Evolutionary conservation across 2,329 filamentous ascomycete species (phyloP), one percentile per base, ranked within the genome.

Genomic region (Thermomyces lanuginosus): DNA sequence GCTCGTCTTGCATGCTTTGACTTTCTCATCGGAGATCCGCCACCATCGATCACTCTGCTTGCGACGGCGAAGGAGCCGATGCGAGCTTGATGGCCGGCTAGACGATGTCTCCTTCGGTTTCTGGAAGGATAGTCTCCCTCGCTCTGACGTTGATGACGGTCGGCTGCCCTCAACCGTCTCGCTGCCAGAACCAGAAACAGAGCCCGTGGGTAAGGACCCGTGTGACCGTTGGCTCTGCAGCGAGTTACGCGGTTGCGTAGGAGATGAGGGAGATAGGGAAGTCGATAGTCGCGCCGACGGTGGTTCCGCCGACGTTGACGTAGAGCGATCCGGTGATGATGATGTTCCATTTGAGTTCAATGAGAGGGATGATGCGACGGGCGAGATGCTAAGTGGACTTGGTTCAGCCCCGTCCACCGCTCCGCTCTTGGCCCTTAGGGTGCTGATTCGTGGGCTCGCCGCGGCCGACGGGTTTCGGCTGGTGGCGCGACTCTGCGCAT

Each of bases 11-110:
- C 82, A 77, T 54, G 95, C 86, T 47, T 86, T 89, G 43, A 95
- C 72, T 54, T 91, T 92, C 39, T 98, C 89, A 49, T 98, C 89
- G 38, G 84, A 93, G 38, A 98, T 92, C 18, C 89, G 72, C 89
- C 89, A 98, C 89, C 89, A 98, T 21, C 77, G 72, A 44, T 91
- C 76, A 22, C 65, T 67, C 8, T 60, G 53, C 44, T 69, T 72
- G 39, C 65, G 69, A 33, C 66, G 70, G 39, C 69, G 72, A 18
- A 63, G 49, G 28, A 58, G 62, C 7, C 48, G 38, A 21, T 33
- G 35, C 5, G 45, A 36, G 17, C 21, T 24, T 8, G n/a, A n/a
- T n/a, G 27, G 23, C 8, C 27, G 16, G 11, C 25, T 22, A 8
- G 24, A 26, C 12, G 24, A 26, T 15, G 24, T 16, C 6, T 16